These are phyloP conservation scores for Alternaria sp. DNA, from an alignment of 2,329 filamentous ascomycete genomes.

Conservation along the genomic window DNA sequence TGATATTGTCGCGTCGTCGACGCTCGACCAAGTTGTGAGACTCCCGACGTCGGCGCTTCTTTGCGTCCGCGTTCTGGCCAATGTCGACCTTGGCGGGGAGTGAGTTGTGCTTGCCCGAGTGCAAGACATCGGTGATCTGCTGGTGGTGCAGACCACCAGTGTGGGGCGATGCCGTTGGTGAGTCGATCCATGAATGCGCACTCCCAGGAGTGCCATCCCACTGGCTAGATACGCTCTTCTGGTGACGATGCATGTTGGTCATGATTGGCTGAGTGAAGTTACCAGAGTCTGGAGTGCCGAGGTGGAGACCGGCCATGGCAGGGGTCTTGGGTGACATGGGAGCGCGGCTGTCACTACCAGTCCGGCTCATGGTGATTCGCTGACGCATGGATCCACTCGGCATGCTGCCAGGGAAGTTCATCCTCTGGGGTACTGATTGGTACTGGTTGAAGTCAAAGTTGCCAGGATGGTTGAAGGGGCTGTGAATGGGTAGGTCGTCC, in stretches of 20 bases:
- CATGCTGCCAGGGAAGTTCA: conserved; percentile 43
- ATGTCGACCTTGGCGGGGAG: conserved; percentile 83
- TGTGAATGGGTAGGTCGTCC: conserved; percentile 90
- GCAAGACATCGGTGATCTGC: conserved; percentile 88
- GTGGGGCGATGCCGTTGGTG: conserved; percentile 85
- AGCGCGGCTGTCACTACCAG: conserved; percentile 73
- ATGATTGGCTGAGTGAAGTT: conserved; percentile 83
- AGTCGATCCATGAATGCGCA: conserved; percentile 85
- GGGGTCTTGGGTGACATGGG: conserved; percentile 90
- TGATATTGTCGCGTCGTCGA: conserved; percentile 95
- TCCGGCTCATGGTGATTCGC: conserved; percentile 63
- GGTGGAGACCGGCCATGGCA: conserved; percentile 74
- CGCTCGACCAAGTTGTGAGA: conserved; percentile 98
- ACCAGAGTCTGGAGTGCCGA: conserved; percentile 74
- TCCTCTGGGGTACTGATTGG: conserved; percentile 69
- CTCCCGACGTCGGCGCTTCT: conserved; percentile 87
- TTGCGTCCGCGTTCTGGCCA: conserved; percentile 85
- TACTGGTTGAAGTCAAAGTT: conserved; percentile 82
- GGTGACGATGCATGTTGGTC: conserved; percentile 71
- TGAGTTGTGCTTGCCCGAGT: conserved; percentile 82
- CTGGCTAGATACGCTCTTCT: conserved; percentile 85
- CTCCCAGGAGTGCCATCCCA: conserved; percentile 90
- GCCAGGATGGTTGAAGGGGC: conserved; percentile 75
- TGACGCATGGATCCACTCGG: conserved; percentile 44
- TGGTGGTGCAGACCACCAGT: conserved; percentile 71